Base-by-base conservation (phyloP, 441 rosid species). In the Manihot esculenta region DNA sequence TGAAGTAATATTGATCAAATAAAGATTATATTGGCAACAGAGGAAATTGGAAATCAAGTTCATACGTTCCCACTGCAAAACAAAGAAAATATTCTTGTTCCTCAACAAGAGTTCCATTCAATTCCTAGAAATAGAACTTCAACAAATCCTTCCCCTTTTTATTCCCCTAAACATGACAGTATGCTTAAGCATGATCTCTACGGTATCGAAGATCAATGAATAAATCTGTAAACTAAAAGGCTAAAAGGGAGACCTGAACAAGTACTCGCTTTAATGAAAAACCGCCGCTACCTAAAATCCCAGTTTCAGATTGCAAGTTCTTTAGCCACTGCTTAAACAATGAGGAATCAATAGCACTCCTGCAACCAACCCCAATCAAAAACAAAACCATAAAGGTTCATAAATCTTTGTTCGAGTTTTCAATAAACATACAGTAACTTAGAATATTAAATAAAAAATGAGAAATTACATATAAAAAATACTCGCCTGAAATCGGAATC, bases 271-370 rank as follows among this genome's bases (percentile, higher is more conserved):
- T 83, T 66, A 94, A 73, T n/a, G 76, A 72, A 83, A 86, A 83
- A 57, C 77, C 71, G 35, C 88, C 88, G 65, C 63, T 73, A 69
- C 93, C 81, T 76, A 94, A 86, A 67, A 92, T 84, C 71, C 99
- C 97, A 75, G 68, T 78, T 68, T 88, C 85, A 64, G 84, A 82
- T 81, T 90, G 93, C 88, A 94, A 69, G 74, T 86, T 92, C 71
- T 78, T 81, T 42, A 92, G 76, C 97, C 99, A 94, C 62, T 87
- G 92, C 81, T 74, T 86, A 78, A 94, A 94, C 80, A 94, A 69
- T 30, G 84, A 86, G 58, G 94, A 92, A 20, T 85, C 97, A 23
- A 88, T 73, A 18, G 94, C 99, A 50, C 62, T 70, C 80, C 95
- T 91, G 79, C 67, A 38, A 21, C 18, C 24, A 6, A 56, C 56